These are phyloP conservation scores for Sphaerulina musiva DNA, from an alignment of 2,329 filamentous ascomycete species.

Conservation along the genomic window DNA sequence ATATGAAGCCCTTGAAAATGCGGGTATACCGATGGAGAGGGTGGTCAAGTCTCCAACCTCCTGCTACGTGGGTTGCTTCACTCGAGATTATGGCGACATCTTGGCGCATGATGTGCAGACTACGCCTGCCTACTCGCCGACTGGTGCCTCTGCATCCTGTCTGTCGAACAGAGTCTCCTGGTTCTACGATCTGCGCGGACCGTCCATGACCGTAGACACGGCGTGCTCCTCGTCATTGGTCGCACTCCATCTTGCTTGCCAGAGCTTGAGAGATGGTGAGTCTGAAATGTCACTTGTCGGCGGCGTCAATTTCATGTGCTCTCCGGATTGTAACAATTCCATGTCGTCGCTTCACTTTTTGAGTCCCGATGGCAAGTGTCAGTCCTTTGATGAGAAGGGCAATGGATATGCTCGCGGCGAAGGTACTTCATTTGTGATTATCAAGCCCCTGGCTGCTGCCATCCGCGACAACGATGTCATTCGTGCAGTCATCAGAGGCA, in stretches of 20 bases:
- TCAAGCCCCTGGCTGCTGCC: slow-evolving; percentile 48
- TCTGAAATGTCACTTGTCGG: slow-evolving; percentile 12
- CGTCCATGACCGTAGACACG: background rate
- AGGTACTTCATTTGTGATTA: slow-evolving; percentile 46
- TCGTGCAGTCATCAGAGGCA: slow-evolving; percentile 4
- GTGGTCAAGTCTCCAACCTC: slow-evolving; percentile 10
- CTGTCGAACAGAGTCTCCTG: slow-evolving; percentile 21
- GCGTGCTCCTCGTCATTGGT: slow-evolving; percentile 6
- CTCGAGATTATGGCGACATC: slow-evolving; percentile 14
- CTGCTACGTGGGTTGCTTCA: slow-evolving; percentile 15
- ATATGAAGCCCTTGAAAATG: slow-evolving; percentile 20
- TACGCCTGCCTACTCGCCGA: slow-evolving; percentile 17
- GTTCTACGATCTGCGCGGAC: slow-evolving; percentile 15
- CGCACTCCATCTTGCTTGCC: slow-evolving; percentile 30
- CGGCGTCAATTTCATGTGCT: slow-evolving; percentile 24
- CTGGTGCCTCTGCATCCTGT: slow-evolving; percentile 4
- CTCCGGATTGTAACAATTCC: slow-evolving; percentile 17
- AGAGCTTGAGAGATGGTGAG: slow-evolving; percentile 26
- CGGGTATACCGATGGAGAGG: slow-evolving; percentile 6
- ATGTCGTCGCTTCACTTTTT: slow-evolving; percentile 28
- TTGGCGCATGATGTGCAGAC: slow-evolving; percentile 13
- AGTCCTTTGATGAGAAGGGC: slow-evolving; percentile 34
- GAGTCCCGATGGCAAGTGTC: slow-evolving; percentile 24
- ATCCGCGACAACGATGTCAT: slow-evolving; percentile 2
- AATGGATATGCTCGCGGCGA: slow-evolving; percentile 50